These are phyloP conservation scores for Phialocephala subalpina DNA, from an alignment of 2,329 filamentous ascomycete species.

Conservation along the genomic window DNA sequence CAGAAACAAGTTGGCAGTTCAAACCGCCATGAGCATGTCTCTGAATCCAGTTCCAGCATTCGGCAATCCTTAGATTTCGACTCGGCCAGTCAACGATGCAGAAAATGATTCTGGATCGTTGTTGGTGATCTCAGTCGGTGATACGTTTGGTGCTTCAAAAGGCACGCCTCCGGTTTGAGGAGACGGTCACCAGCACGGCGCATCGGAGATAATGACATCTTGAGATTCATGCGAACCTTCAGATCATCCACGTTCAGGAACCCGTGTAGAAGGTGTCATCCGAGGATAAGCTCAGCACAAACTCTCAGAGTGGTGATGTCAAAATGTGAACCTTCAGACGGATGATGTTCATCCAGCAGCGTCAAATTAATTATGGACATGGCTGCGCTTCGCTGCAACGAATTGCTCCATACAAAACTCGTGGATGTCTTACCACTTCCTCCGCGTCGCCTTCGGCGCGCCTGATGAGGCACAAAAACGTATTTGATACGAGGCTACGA, in stretches of 20 bases:
- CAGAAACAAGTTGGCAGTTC: not conserved
- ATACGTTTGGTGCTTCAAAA: conserved; percentile 16
- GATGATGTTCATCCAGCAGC: not conserved
- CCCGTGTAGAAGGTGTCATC: not conserved
- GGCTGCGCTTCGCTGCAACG: conserved; percentile 4
- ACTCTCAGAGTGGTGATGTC: conserved; percentile 4
- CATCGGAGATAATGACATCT: conserved; percentile 25
- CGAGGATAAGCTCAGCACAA: conserved; percentile 8
- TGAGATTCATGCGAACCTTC: conserved; percentile 14
- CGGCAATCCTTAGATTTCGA: not conserved
- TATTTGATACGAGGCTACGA: conserved; percentile 14
- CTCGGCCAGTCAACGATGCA: not conserved
- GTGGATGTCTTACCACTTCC: not conserved
- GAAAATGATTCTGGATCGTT: conserved; percentile 5
- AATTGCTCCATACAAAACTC: conserved; percentile 2
- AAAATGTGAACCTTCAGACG: not conserved
- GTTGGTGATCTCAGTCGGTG: conserved; percentile 1
- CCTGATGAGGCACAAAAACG: not conserved
- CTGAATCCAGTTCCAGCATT: conserved; percentile 5
- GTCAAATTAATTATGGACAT: conserved; percentile 3
- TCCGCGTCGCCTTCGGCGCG: not conserved
- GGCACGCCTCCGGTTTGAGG: conserved; percentile 16
- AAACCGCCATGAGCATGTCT: not conserved
- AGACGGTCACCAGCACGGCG: not conserved
- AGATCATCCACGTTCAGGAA: conserved; percentile 17